Base-by-base conservation (phyloP, 768 basidiomycete genomes). In the Suillus discolor region DNA sequence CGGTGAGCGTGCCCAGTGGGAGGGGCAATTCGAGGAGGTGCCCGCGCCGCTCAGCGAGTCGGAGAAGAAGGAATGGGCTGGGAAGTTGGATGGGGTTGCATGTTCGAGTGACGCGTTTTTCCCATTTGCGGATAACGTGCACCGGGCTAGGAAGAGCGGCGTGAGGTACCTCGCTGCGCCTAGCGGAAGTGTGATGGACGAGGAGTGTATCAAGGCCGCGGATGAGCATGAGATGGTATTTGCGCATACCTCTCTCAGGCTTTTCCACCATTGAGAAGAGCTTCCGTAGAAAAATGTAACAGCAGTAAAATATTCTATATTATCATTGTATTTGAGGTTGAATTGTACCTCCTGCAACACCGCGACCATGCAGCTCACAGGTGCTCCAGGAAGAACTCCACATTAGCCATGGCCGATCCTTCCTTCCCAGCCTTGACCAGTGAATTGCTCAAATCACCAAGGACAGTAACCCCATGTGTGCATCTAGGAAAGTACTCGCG, bases 51-150 rank as follows among this genome's bases (percentile, higher is more conserved):
- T 99, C 68, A 86, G 79, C 18, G 83, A 80, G 18, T 82, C 83
- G 66, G 96, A 97, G 79, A 89, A 86, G 75, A 86, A 82, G 72
- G 85, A 86, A 62, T 96, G 95, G 87, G 87, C 87, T 61, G 77
- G 71, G 55, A 80, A 90, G 79, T 80, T 99, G 64, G 89, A 90
- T 66, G 92, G 88, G 25, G 97, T 99, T 61, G 89, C 92, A 7
- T 97, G 97, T 79, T 93, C 93, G 39, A 96, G 94, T 67, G 97
- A 99, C 70, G 97, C 97, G 61, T 99, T 99, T 86, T 99, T 99
- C 95, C 97, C 97, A 20, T 99, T 99, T 88, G 87, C 97, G 15
- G 97, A 99, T 74, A 99, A 99, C 71, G 97, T 99, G 41, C 93
- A 98, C 75, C 85, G 97, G 54, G 93, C 94, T 61, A 84, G 86